phyloP scores from a whole-genome alignment of 331 rosid species.

The Quercus phellos region DNA sequence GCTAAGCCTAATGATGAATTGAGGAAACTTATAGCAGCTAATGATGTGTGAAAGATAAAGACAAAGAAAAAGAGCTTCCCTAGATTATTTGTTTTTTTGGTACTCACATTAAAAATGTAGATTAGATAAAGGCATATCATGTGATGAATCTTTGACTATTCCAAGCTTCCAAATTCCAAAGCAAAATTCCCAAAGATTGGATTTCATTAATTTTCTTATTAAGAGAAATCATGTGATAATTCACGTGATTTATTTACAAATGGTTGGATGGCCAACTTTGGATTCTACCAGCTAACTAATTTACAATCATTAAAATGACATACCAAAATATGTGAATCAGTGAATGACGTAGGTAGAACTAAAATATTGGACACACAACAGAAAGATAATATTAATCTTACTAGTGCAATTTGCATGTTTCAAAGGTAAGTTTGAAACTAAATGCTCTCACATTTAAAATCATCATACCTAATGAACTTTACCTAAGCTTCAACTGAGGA shows the following conservation, averaged over 20 bases:
- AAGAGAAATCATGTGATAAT: slow-evolving; percentile 46
- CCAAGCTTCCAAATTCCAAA: slow-evolving; percentile 60
- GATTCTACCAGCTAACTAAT: slow-evolving; percentile 48
- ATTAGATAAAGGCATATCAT: slow-evolving; percentile 46
- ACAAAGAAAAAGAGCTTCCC: background rate
- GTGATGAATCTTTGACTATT: slow-evolving; percentile 69
- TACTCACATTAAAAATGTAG: slow-evolving; percentile 20
- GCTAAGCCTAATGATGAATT: slow-evolving; percentile 26
- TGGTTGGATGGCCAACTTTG: slow-evolving; percentile 56
- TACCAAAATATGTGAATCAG: slow-evolving; percentile 7
- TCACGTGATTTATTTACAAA: slow-evolving; percentile 53
- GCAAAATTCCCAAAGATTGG: slow-evolving; percentile 40
- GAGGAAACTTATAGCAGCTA: slow-evolving; percentile 17
- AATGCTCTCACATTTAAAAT: background rate
- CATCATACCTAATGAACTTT: background rate
- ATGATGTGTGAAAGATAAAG: background rate
- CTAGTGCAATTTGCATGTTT: slow-evolving; percentile 8
- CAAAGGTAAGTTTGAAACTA: slow-evolving; percentile 8
- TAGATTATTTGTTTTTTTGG: background rate
- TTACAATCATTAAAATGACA: slow-evolving; percentile 32
- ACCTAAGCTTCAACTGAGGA: background rate
- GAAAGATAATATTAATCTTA: background rate
- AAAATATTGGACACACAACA: slow-evolving; percentile 8
- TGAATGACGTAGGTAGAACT: slow-evolving; percentile 22
- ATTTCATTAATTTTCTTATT: slow-evolving; percentile 8